Percentiles rank a stretch among this genome's conserved stretches.
Conservation (phyloP, 2,329 filamentous ascomycete species). For the Monilinia aucupariae region DNA sequence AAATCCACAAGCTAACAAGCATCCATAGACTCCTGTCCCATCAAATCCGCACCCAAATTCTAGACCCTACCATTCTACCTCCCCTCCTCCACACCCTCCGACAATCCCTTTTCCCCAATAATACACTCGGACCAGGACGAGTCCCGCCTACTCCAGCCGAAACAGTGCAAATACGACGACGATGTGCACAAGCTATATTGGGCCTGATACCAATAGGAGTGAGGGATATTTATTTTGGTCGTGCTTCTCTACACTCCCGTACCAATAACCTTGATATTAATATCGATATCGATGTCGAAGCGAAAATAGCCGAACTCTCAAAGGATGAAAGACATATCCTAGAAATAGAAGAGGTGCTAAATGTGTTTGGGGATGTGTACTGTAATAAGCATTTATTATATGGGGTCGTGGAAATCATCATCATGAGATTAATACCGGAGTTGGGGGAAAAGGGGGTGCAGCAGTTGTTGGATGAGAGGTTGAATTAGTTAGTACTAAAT, state of each 20-base stretch:
- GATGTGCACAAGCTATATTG: conserved; percentile 57
- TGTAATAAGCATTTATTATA: conserved; percentile 92
- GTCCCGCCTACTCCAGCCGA: conserved; percentile 56
- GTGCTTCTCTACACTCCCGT: conserved; percentile 26
- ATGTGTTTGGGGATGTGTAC: conserved; percentile 74
- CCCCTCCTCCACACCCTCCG: conserved; percentile 65
- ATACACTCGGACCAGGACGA: conserved; percentile 62
- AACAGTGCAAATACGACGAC: conserved; percentile 56
- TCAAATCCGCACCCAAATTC: conserved; percentile 49
- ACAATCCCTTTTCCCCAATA: conserved; percentile 79
- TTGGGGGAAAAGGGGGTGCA: conserved; percentile 64
- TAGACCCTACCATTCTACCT: conserved; percentile 61
- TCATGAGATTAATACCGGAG: conserved; percentile 82
- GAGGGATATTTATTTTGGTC: conserved; percentile 36
- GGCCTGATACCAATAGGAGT: conserved; percentile 40
- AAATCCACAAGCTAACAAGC: conserved; percentile 1
- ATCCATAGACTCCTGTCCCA: conserved; percentile 45
- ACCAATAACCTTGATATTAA: not conserved
- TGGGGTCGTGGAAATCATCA: conserved; percentile 69
- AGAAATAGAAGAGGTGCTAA: conserved; percentile 54
- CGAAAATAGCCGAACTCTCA: not conserved
- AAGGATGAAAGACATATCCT: conserved; percentile 14
- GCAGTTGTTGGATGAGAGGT: conserved; percentile 69
- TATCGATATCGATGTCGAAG: not conserved
- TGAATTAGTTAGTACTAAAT: conserved; percentile 38